Base-by-base conservation (phyloP, 805 yeast species). In the Ascoidea tarda region DNA sequence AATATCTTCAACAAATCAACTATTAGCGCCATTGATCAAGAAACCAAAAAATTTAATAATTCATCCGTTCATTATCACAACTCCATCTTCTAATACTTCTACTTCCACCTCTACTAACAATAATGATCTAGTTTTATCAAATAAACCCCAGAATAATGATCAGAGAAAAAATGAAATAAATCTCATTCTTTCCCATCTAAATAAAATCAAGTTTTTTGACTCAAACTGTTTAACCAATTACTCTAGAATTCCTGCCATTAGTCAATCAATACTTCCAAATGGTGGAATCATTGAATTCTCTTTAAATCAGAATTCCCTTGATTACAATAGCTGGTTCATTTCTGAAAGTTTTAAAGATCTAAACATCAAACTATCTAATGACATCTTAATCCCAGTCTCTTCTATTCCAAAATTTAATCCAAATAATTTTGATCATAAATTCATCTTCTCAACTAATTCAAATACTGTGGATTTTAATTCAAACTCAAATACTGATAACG, bases 231-330 rank as follows among this genome's bases (percentile, higher is more conserved):
- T 81, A 46, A 76, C 89, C 0, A 75, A 76, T 54, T 69, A 67
- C 32, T 61, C 73, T 51, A 77, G 75, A 55, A 57, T 85, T 1
- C 88, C 90, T 1, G 60, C 64, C 0, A 63, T 77, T 1, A 71
- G 77, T 1, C 62, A 62, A 0, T 56, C 66, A 1, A 21, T 63
- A 5, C 62, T 84, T 16, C 82, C 86, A 0, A 57, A 68, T 47
- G 93, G 95, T 12, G 90, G 84, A 0, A 51, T 77, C 5, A 50
- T 85, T 32, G 77, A 72, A 52, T 69, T 82, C 57, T 77, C 75
- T 51, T 68, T 67, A 38, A 38, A 38, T 38, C 14, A 8, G 4
- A 38, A 8, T 4, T 8, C 8, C 14, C 8, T 10, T 10, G 4
- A 4, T 49, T 54, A 62, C 2, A 75, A 70, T 47, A 80, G 77